Conservation (phyloP, 2,329 filamentous ascomycete species). For the Alternaria infectoria region DNA sequence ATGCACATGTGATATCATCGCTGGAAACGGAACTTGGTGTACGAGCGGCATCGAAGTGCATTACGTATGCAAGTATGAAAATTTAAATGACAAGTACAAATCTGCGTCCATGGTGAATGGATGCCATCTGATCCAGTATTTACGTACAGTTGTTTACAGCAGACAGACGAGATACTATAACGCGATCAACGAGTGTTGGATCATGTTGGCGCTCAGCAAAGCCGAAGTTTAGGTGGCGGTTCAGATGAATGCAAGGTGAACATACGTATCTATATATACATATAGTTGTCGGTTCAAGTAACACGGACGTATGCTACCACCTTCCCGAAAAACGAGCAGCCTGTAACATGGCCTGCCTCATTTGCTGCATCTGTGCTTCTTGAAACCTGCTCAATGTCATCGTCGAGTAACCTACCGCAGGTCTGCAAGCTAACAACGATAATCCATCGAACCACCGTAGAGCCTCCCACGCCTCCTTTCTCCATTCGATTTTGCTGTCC, state of each 20-base stretch:
- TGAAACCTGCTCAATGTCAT: neutral
- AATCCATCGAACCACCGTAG: neutral
- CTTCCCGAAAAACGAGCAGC: neutral
- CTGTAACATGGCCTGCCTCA: neutral
- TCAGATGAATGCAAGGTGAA: neutral
- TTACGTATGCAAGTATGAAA: neutral
- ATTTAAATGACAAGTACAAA: neutral
- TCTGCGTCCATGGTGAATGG: no score
- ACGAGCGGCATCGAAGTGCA: neutral
- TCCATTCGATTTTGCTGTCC: neutral
- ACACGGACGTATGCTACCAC: neutral
- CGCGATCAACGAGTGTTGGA: no score
- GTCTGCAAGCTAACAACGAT: neutral
- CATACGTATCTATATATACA: neutral
- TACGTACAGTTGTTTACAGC: no score
- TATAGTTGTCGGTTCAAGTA: neutral
- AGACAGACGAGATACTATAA: no score
- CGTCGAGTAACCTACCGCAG: neutral
- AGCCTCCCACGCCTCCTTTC: neutral
- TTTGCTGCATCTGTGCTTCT: neutral
- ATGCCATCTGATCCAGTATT: no score
- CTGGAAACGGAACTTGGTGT: neutral
- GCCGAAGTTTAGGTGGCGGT: no score
- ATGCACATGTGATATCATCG: neutral
- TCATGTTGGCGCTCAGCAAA: no score